A percentile compares a stretch with the other conserved stretches of the same genome.
These are phyloP conservation scores for Pascua sp. DNA, from an alignment of 1,284 basidiomycete genomes.

Conservation along the genomic window DNA sequence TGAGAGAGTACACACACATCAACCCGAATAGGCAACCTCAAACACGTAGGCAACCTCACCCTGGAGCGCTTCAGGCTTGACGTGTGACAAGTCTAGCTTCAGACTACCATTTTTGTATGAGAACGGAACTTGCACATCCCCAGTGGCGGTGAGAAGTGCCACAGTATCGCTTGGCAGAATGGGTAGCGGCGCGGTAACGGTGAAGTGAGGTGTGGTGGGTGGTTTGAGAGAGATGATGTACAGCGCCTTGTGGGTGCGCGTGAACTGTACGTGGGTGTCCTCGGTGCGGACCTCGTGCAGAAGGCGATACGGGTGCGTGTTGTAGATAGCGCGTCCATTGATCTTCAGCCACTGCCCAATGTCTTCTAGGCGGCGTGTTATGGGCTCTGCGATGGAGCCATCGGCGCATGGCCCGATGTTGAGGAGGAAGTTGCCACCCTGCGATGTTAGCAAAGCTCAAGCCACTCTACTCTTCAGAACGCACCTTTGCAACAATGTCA, in stretches of 20 bases:
- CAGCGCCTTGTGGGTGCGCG: conserved; percentile 55
- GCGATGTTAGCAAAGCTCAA: no score
- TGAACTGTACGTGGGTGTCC: conserved; percentile 53
- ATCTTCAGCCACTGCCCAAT: conserved; percentile 56
- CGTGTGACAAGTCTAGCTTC: conserved; percentile 17
- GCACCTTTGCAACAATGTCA: conserved; percentile 51
- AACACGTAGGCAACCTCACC: conserved; percentile 18
- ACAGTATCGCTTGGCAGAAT: conserved; percentile 53
- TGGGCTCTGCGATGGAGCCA: conserved; percentile 55
- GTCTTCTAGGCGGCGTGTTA: conserved; percentile 54
- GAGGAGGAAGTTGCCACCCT: conserved; percentile 50
- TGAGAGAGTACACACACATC: conserved; percentile 14
- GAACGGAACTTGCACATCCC: conserved; percentile 10
- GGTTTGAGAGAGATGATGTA: conserved; percentile 55
- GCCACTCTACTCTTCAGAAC: no score
- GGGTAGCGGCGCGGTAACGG: conserved; percentile 48
- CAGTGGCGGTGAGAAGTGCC: conserved; percentile 40
- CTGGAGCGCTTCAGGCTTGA: conserved; percentile 7
- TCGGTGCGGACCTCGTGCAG: conserved; percentile 35
- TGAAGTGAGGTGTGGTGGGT: conserved; percentile 34
- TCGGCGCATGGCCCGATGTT: conserved; percentile 59
- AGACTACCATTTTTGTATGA: conserved; percentile 2
- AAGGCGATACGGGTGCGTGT: conserved; percentile 40
- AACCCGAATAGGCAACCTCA: conserved; percentile 14
- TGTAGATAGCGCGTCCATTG: conserved; percentile 56